phyloP scores from a whole-genome alignment of 495 filamentous ascomycete genomes.

The Pseudevernia furfuracea region DNA sequence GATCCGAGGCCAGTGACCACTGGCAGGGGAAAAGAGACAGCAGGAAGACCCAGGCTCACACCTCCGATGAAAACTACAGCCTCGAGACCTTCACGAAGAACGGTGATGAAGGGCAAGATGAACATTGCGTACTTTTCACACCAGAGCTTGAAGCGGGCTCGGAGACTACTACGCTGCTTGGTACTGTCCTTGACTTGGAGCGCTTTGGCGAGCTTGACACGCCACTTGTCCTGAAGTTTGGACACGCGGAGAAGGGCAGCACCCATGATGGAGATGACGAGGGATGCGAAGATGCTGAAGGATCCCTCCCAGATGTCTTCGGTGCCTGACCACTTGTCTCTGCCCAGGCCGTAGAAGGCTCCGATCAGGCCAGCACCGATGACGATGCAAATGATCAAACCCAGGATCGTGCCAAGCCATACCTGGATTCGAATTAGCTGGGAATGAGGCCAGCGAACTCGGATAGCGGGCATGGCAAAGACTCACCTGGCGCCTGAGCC shows the following conservation, averaged over 20 bases:
- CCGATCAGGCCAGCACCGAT: conserved; percentile 70
- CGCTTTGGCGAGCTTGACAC: conserved; percentile 61
- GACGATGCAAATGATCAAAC: conserved; percentile 58
- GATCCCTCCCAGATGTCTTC: conserved; percentile 76
- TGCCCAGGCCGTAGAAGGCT: conserved; percentile 66
- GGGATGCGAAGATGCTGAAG: conserved; percentile 58
- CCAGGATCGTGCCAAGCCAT: conserved; percentile 59
- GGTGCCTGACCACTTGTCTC: conserved; percentile 53
- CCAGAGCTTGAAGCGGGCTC: conserved; percentile 51
- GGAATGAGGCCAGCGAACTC: not conserved
- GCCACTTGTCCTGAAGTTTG: conserved; percentile 83
- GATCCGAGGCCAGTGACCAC: conserved; percentile 60
- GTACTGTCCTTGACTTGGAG: conserved; percentile 46
- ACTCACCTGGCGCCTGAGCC: conserved; percentile 61
- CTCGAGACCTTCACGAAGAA: conserved; percentile 76
- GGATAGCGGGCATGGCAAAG: not conserved
- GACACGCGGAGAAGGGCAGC: conserved; percentile 71
- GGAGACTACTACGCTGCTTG: conserved; percentile 24
- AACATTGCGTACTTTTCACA: conserved; percentile 77
- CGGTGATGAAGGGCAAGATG: conserved; percentile 70
- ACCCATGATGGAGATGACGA: conserved; percentile 76
- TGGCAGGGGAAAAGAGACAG: conserved; percentile 63
- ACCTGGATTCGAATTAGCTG: conserved; percentile 41
- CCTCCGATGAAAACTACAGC: conserved; percentile 76
- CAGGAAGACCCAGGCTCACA: conserved; percentile 67